Base-by-base conservation (phyloP, 441 rosid genomes). In the Iberis amara region DNA sequence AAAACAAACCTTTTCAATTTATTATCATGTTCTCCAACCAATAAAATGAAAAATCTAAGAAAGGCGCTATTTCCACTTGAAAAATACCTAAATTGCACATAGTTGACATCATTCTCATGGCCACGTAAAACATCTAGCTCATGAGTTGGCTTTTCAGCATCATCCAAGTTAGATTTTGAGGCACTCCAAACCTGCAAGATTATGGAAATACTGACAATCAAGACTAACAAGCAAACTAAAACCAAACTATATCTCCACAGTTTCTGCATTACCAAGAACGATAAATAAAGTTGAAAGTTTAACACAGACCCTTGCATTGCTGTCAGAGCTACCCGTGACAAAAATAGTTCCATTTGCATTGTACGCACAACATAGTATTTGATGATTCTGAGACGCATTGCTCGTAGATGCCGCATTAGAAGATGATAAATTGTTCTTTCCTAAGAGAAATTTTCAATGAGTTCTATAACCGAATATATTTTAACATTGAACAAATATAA, bases 281-380 rank as follows among this genome's bases (percentile, higher is more conserved):
- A 47, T 26, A 40, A 59, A 32, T 63, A 35, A 62, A 62, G 52
- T 39, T 57, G 54, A 65, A 58, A 57, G 64, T 68, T 61, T 50
- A 56, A 53, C 68, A 78, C 87, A 61, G 68, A 78, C 94, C 86
- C 94, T 78, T 47, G 94, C 86, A 63, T 59, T 76, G 63, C 86
- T 81, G 76, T 81, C 94, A 50, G 86, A 77, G 76, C 92, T 84
- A 58, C 92, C 92, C 24, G 92, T 84, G 70, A 84, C 92, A 52
- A 84, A 84, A 51, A 84, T 82, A 55, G 94, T 84, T 67, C 94
- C 94, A 76, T 79, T 81, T 55, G 88, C 84, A 68, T 84, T 84
- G 71, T 72, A 84, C 23, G 89, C 89, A 60, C 89, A 85, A 54
- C 94, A 85, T 33, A 85, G 64, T 72, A 81, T 81, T 66, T 76